Evolutionary conservation across 2,329 filamentous ascomycete genomes (phyloP).

Genomic region (Fusarium pilosicola): DNA sequence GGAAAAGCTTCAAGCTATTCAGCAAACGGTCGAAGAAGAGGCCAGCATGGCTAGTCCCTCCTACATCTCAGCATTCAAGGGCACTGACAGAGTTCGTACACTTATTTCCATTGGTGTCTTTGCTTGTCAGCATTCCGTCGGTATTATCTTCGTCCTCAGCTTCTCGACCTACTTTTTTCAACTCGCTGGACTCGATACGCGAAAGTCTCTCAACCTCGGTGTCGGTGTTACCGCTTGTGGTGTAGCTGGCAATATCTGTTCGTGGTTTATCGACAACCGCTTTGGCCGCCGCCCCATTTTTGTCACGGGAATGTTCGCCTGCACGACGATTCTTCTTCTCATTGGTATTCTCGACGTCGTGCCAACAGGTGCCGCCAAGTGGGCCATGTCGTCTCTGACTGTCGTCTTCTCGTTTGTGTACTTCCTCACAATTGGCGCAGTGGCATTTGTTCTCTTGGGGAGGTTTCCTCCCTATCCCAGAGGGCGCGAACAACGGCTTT

Average conservation of each 20-base stretch:
- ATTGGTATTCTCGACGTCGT: neutral
- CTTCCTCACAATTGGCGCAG: neutral
- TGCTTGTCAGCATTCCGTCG: conserved; percentile 55
- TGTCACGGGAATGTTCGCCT: conserved; percentile 46
- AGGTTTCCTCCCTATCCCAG: neutral
- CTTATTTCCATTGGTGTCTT: conserved; percentile 53
- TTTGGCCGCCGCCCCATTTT: conserved; percentile 52
- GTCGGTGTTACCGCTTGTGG: conserved; percentile 55
- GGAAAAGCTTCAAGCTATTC: conserved; percentile 47
- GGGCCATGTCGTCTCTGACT: neutral
- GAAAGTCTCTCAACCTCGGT: conserved; percentile 51
- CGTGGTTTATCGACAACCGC: conserved; percentile 53
- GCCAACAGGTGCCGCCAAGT: neutral
- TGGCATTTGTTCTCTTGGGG: neutral
- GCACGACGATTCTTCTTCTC: neutral
- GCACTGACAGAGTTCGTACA: conserved; percentile 53
- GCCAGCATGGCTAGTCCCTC: conserved; percentile 42
- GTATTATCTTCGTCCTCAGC: conserved; percentile 56
- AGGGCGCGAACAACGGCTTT: neutral
- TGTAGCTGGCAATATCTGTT: conserved; percentile 50
- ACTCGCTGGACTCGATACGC: conserved; percentile 49
- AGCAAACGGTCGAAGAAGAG: conserved; percentile 48
- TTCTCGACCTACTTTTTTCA: conserved; percentile 55
- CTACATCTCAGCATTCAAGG: conserved; percentile 55
- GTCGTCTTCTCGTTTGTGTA: neutral